phyloP scores from a whole-genome alignment of 1,284 basidiomycete species.

The Rhodotorula sp. region DNA sequence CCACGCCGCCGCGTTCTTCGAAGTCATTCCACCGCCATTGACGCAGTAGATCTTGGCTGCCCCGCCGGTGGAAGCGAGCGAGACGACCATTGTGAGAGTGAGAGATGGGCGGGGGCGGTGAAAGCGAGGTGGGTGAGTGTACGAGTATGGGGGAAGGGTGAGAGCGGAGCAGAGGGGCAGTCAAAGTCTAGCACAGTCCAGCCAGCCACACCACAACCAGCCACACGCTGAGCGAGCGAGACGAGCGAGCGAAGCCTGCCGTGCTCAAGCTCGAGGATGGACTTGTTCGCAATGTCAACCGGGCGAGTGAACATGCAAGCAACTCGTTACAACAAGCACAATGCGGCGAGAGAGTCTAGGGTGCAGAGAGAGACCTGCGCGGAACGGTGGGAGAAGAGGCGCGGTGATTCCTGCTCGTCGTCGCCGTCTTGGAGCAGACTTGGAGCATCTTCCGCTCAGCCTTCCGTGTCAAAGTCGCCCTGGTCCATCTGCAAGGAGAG shows the following conservation, averaged over 20 bases:
- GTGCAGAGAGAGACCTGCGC: background rate
- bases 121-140: background rate
- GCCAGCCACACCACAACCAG: background rate
- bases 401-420: background rate
- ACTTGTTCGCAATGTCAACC: background rate
- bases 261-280: background rate
- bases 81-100: slow-evolving; percentile 42
- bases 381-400: background rate
- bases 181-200: no score
- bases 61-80: slow-evolving; percentile 42
- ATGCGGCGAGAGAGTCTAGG: no score
- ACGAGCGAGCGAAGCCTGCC: background rate
- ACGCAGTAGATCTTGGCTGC: slow-evolving; percentile 44
- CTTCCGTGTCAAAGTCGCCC: slow-evolving; percentile 43
- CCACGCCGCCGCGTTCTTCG: slow-evolving; percentile 45
- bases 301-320: background rate
- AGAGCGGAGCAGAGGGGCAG: background rate
- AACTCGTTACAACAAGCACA: slow-evolving; percentile 9
- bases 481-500: slow-evolving; percentile 35
- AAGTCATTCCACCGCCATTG: slow-evolving; percentile 40
- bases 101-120: background rate
- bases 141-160: background rate
- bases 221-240: background rate
- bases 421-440: no score
- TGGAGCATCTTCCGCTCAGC: background rate